phyloP scores from a whole-genome alignment of 1,284 basidiomycete genomes.

The Ganoderma sinense region DNA sequence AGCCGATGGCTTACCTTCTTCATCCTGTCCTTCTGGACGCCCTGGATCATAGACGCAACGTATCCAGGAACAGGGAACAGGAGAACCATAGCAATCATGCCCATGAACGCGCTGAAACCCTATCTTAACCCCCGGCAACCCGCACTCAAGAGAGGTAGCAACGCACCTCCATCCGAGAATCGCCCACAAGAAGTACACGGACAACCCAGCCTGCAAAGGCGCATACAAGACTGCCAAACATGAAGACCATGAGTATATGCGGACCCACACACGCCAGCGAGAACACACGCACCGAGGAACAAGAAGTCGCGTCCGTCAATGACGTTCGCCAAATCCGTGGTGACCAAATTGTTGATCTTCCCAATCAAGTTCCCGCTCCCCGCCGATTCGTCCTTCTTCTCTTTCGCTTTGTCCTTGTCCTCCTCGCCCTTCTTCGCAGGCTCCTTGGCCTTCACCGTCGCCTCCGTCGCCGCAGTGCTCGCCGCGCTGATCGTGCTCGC shows the following conservation, averaged over 20 bases:
- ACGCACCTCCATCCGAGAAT: slow-evolving; percentile 57
- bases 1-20: slow-evolving; percentile 32
- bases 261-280: slow-evolving; percentile 1
- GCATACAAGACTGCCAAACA: slow-evolving; percentile 34
- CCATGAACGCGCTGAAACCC: slow-evolving; percentile 48
- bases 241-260: slow-evolving; percentile 14
- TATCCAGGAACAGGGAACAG: slow-evolving; percentile 59
- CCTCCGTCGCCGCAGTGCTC: slow-evolving; percentile 27
- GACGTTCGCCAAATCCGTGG: slow-evolving; percentile 44
- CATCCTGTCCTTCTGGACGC: slow-evolving; percentile 35
- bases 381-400: slow-evolving; percentile 13
- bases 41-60: slow-evolving; percentile 40
- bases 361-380: slow-evolving; percentile 50
- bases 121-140: neutral
- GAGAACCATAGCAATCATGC: slow-evolving; percentile 57
- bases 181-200: slow-evolving; percentile 51
- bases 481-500: slow-evolving; percentile 21
- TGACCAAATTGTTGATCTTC: slow-evolving; percentile 54
- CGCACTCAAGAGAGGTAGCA: neutral
- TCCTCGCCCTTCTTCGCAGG: slow-evolving; percentile 35
- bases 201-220: slow-evolving; percentile 46
- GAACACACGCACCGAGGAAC: slow-evolving; percentile 30
- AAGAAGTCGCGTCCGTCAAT: slow-evolving; percentile 45
- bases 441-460: slow-evolving; percentile 30
- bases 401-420: slow-evolving; percentile 19